Evolutionary conservation across 768 basidiomycete species (phyloP).

Genomic region (Naganishia friedmannii): DNA sequence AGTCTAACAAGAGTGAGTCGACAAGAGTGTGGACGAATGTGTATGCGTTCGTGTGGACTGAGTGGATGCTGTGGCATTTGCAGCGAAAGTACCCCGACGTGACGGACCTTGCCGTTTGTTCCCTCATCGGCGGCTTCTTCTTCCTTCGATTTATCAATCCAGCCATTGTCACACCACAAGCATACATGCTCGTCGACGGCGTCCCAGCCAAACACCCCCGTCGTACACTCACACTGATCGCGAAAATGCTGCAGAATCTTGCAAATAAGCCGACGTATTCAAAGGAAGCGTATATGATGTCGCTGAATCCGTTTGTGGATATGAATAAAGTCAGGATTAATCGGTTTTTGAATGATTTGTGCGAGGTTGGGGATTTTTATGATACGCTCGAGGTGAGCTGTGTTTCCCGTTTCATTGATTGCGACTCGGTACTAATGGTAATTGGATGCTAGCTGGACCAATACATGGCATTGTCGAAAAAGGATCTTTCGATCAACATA

Average conservation of each 20-base stretch:
- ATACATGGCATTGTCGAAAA: conserved; percentile 99
- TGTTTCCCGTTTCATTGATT: neutral
- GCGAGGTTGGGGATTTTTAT: conserved; percentile 99
- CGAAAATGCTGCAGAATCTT: conserved; percentile 98
- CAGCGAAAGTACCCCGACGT: conserved; percentile 99
- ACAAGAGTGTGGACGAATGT: conserved; percentile 38
- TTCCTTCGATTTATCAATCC: conserved; percentile 99
- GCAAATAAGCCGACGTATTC: conserved; percentile 98
- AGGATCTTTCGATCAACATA: conserved; percentile 96
- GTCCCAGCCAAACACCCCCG: conserved; percentile 97
- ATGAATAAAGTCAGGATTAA: conserved; percentile 98
- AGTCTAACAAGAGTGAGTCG: conserved; percentile 79
- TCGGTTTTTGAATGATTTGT: conserved; percentile 90
- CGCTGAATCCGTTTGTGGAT: conserved; percentile 96
- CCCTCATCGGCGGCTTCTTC: conserved; percentile 98
- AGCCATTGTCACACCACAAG: conserved; percentile 97
- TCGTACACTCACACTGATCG: conserved; percentile 95
- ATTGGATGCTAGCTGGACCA: conserved; percentile 80
- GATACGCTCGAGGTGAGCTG: conserved; percentile 87
- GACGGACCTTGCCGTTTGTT: conserved; percentile 96
- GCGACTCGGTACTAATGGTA: neutral
- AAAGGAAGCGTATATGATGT: conserved; percentile 98
- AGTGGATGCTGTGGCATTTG: neutral
- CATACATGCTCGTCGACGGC: conserved; percentile 98
- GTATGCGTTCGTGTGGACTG: neutral